Percentiles rank a stretch among this genome's conserved stretches.
phyloP scores from a whole-genome alignment of 805 yeast genomes.

The Candida qinlingensis region DNA sequence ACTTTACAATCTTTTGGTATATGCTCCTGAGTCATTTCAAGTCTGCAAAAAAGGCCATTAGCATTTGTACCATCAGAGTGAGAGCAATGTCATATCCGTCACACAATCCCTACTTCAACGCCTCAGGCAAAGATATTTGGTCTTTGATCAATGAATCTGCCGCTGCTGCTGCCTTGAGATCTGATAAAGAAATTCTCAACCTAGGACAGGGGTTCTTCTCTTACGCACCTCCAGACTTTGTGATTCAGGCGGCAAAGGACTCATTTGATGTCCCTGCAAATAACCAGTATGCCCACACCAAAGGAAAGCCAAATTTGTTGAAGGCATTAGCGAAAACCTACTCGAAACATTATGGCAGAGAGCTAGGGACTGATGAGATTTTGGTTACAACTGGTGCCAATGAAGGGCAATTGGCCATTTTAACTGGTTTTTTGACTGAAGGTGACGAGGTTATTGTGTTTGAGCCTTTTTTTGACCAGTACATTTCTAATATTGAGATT shows the following conservation, averaged over 20 bases:
- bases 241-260: conserved; percentile 70
- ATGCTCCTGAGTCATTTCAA: too few species aligned
- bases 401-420: conserved; percentile 84
- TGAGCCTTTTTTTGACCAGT: conserved; percentile 96
- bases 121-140: conserved; percentile 89
- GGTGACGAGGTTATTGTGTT: conserved; percentile 96
- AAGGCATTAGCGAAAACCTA: conserved; percentile 68
- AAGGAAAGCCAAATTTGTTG: conserved; percentile 76
- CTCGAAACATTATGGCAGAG: conserved; percentile 56
- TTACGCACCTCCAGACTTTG: conserved; percentile 93
- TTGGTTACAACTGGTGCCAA: conserved; percentile 95
- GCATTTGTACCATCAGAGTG: too few species aligned
- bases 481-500: conserved; percentile 88
- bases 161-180: conserved; percentile 59
- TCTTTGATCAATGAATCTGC: conserved; percentile 93
- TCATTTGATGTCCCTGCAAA: conserved; percentile 69
- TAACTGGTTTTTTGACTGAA: conserved; percentile 75
- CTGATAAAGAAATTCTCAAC: conserved; percentile 77
- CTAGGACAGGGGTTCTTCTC: conserved; percentile 98
- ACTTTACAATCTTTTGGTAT: too few species aligned
- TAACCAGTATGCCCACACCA: conserved; percentile 91
- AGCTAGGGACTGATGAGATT: conserved; percentile 54
- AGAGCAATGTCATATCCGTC: conserved; percentile 28
- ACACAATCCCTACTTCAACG: conserved; percentile 64
- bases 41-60: too few species aligned